Evolutionary conservation across 2,329 filamentous ascomycete genomes (phyloP).

Genomic region (Raffaelea ambrosiae): DNA sequence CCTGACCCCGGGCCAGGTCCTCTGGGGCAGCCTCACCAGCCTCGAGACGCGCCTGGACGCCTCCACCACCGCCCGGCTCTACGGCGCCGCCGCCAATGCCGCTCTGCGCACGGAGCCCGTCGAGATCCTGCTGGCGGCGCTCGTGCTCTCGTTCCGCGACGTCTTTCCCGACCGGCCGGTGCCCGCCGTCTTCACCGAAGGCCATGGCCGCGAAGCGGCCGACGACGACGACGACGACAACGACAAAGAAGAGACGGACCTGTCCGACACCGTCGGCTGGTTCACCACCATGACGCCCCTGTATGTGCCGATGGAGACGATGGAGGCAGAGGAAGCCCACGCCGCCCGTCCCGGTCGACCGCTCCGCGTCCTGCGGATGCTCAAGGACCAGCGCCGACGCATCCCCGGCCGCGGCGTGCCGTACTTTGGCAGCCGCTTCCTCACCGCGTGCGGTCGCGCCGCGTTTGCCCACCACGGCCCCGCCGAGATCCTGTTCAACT

Average conservation of each 20-base stretch:
- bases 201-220: constrained; percentile 35
- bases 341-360: too few species aligned
- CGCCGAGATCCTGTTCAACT: constrained; percentile 52
- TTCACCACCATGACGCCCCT: constrained; percentile 42
- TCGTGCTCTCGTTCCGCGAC: constrained; percentile 46
- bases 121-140: constrained; percentile 44
- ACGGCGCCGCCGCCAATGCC: constrained; percentile 32
- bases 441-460: constrained; percentile 21
- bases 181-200: constrained; percentile 47
- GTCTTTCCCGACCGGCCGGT: constrained; percentile 42
- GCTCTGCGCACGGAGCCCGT: constrained; percentile 42
- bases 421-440: constrained; percentile 40
- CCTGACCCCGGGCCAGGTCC: constrained; percentile 17
- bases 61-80: constrained; percentile 33
- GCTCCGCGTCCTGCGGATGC: constrained; percentile 38
- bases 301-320: background rate
- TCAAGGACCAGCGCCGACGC: constrained; percentile 43
- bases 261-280: constrained; percentile 51
- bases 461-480: constrained; percentile 32
- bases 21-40: background rate
- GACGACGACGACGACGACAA: too few species aligned
- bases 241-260: too few species aligned
- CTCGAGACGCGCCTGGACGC: constrained; percentile 20
- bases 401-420: constrained; percentile 35
- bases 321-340: too few species aligned